Conservation (phyloP, 805 yeast genomes). For the Yamadazyma tumulicola region DNA sequence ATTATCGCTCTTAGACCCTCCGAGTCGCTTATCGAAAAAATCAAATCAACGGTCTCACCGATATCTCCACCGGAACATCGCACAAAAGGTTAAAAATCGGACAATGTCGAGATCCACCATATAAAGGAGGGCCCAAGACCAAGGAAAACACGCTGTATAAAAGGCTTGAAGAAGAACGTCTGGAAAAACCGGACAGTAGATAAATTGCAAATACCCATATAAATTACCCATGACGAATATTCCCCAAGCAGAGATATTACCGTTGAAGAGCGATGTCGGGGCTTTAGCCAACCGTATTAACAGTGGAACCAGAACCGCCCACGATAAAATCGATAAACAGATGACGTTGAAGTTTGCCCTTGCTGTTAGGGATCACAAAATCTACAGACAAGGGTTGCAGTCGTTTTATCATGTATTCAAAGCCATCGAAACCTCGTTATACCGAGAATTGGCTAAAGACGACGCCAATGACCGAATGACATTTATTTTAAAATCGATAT, state of each 20-base stretch:
- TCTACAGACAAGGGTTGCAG: conserved; percentile 79
- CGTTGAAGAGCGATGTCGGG: conserved; percentile 75
- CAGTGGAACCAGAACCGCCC: conserved; percentile 58
- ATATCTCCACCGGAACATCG: too few species aligned
- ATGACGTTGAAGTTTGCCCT: conserved; percentile 69
- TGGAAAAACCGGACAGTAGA: too few species aligned
- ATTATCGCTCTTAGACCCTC: too few species aligned
- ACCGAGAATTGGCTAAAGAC: conserved; percentile 40
- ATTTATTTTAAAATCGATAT: conserved; percentile 53
- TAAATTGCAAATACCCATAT: too few species aligned
- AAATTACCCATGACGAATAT: too few species aligned
- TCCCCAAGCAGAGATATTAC: conserved; percentile 44
- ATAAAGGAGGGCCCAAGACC: too few species aligned
- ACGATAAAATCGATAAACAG: conserved; percentile 65
- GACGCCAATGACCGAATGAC: conserved; percentile 26
- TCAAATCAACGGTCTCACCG: too few species aligned
- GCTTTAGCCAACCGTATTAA: conserved; percentile 84
- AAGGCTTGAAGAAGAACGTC: too few species aligned
- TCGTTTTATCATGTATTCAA: conserved; percentile 66
- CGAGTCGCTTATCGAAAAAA: too few species aligned
- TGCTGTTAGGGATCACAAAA: conserved; percentile 70
- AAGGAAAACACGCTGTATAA: too few species aligned
- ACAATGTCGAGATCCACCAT: too few species aligned
- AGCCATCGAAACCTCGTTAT: conserved; percentile 54
- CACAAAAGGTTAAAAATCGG: too few species aligned